These are phyloP conservation scores for Fusarium cyanostomum DNA, from an alignment of 2,329 filamentous ascomycete species.

Conservation along the genomic window DNA sequence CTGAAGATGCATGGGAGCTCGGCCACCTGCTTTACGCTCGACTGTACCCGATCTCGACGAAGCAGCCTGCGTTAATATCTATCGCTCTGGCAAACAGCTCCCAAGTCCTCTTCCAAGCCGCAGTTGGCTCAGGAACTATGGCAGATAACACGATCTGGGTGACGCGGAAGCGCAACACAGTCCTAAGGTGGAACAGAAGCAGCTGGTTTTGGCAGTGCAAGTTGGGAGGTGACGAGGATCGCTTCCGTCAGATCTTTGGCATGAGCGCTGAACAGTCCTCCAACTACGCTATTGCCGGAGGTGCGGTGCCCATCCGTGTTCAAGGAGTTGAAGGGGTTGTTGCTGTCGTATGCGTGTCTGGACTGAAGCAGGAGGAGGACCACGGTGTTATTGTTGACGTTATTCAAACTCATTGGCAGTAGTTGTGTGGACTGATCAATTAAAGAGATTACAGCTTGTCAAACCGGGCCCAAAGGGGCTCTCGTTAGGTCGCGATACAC, in stretches of 20 bases:
- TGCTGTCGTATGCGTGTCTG: background rate
- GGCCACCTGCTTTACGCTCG: background rate
- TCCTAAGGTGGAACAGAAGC: background rate
- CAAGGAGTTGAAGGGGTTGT: background rate
- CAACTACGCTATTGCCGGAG: background rate
- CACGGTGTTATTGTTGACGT: background rate
- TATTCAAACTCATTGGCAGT: background rate
- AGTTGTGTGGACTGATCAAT: background rate
- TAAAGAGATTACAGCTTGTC: too few species aligned
- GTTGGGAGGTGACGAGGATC: background rate
- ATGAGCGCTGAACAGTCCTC: background rate
- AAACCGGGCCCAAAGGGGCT: too few species aligned
- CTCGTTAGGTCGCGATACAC: too few species aligned
- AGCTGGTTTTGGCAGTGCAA: background rate
- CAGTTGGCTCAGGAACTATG: background rate
- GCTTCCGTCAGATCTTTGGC: background rate
- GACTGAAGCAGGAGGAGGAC: slow-evolving; percentile 4
- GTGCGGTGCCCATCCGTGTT: background rate
- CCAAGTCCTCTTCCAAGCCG: background rate
- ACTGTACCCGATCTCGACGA: background rate
- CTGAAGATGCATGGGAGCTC: background rate
- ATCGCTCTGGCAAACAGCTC: too few species aligned
- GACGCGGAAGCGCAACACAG: background rate
- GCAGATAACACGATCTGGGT: background rate
- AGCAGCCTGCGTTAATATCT: background rate